Base-by-base conservation (phyloP, 1,139 yeast genomes). In the Lodderomyces beijingensis region DNA sequence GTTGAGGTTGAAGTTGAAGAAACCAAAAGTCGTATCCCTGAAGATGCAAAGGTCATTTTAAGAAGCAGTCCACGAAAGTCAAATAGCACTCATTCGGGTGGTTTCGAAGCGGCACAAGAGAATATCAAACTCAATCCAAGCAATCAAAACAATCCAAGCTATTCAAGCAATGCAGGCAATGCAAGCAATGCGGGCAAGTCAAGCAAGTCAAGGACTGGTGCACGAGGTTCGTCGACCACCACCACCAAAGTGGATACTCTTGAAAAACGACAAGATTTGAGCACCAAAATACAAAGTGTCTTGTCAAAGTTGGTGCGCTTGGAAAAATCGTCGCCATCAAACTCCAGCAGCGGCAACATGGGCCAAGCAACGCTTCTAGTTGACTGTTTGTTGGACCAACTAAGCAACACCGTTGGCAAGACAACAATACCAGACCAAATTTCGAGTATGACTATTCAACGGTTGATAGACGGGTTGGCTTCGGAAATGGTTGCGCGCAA, bases 401-500 rank as follows among this genome's bases (percentile, higher is more conserved):
- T 26, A 15, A 5, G 8, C 22, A 19, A 19, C 22, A 23, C 14
- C 6, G n/a, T 8, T 23, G 25, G 11, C 10, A 12, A 7, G 14
- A 7, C 7, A 14, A 23, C 25, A n/a, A 14, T 11, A 8, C 17
- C 17, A 1, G 50, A 46, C 9, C 43, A 60, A 8, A 55, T 56
- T 2, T 45, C 62, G 28, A 57, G 53, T 35, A 51, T 54, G 29
- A 50, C 67, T 1, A 53, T 64, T 10, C 68, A 62, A 35, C 46
- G 62, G 31, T 43, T 62, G 16, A 54, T 63, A 51, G 67, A 64
- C 35, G 43, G 62, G 25, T 40, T 62, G 37, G 44, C 52, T 8
- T 51, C 62, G 1, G 67, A 61, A 36, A 62, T 59, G 26, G 58
- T 55, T 3, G 65, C 67, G 2, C 49, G 58, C 32, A 45, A 57